Evolutionary conservation across 352 stramenopile species (phyloP).

Genomic region (Saprolegnia parasitica): DNA sequence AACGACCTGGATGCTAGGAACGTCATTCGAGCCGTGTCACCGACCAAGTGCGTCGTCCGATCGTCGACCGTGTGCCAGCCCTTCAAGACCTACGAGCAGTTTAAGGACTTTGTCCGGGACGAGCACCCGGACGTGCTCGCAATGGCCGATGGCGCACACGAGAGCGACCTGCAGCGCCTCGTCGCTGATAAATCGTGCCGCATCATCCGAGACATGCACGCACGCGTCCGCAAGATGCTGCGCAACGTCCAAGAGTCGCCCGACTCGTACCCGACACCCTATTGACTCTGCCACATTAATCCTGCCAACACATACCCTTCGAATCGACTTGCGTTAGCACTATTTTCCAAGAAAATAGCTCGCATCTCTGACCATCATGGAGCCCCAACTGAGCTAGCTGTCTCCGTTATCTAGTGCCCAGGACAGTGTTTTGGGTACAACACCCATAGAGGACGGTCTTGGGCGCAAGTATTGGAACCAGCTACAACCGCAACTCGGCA

Average conservation of each 20-base stretch:
- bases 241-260: conserved; percentile 9
- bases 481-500: no score
- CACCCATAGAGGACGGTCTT: no score
- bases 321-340: no score
- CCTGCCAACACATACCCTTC: no score
- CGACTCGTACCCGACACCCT: background rate
- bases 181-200: conserved; percentile 1
- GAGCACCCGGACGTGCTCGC: background rate
- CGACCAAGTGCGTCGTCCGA: background rate
- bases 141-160: background rate
- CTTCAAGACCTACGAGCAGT: background rate
- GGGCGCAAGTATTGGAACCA: no score
- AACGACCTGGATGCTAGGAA: conserved; percentile 9
- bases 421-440: no score
- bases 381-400: no score
- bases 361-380: no score
- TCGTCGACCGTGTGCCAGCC: background rate
- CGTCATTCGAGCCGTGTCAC: conserved; percentile 4
- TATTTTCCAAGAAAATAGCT: no score
- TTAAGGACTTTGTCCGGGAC: background rate
- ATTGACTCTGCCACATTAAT: no score
- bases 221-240: conserved; percentile 4
- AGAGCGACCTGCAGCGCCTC: background rate
- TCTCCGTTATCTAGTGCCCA: no score
- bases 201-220: conserved; percentile 13